Base-by-base conservation (phyloP, 2,329 filamentous ascomycete species). In the Helicocarpus griseus region DNA sequence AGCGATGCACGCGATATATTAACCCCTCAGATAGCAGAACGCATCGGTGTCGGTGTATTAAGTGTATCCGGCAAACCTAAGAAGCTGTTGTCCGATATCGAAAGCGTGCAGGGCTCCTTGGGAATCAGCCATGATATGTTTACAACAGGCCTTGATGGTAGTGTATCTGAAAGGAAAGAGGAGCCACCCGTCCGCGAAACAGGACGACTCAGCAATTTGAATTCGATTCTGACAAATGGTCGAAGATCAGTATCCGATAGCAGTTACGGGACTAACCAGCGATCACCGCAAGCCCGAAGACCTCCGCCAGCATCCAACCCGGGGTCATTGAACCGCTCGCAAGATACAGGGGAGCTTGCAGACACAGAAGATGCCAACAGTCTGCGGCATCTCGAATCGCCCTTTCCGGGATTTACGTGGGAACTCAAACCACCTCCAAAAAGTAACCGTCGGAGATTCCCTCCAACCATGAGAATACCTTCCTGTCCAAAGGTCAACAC, bases 1-100 rank as follows among this genome's bases (percentile, higher is more conserved):
- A 72, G 69, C 45, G 69, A 72, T 59, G 69, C 69, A 9, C 67
- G 67, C 29, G 67, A 54, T 35, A 65, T 72, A 39, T 51, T 60
- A 13, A 70, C 64, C 11, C 67, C 69, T 22, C 62, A 59, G 21
- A 60, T 64, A 13, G 54, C 53, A 19, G 55, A 48, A 17, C 57
- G 59, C 33, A 50, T 53, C 21, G 33, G 52, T 39, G 55, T 56
- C 14, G 41, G 53, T 26, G 41, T 48, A 29, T 24, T 36, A 28
- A 53, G 22, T 48, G 46, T 49, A 29, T 44, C 49, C 49, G 52
- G 49, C 29, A 53, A 51, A 36, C 50, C 44, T 44, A 52, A 36
- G 11, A 45, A 44, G n/a, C 11, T 40, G 29, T n/a, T 52, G 47
- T 29, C 50, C 24, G 36, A 52, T 28, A 41, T 17, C 24, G 53